Percentiles rank a stretch among this genome's conserved stretches.
phyloP scores from a whole-genome alignment of 73 alveolate genomes.

The Paramecium bursaria region DNA sequence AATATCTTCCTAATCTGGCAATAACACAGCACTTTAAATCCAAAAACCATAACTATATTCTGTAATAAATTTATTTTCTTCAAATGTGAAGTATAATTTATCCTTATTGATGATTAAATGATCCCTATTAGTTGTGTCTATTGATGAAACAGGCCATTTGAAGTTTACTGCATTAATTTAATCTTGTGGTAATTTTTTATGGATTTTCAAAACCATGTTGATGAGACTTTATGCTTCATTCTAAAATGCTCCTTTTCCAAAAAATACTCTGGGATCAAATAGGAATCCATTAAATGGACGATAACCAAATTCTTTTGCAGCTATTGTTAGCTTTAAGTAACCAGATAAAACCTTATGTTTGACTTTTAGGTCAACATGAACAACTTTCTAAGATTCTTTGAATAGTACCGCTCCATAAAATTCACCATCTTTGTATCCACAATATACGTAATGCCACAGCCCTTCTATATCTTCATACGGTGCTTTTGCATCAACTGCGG shows the following conservation, averaged over 20 bases:
- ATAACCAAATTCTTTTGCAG: constrained; percentile 50
- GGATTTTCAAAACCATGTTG: constrained; percentile 24
- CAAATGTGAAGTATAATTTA: not conserved
- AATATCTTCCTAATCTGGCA: constrained; percentile 41
- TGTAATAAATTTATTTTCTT: not conserved
- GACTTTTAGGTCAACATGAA: constrained; percentile 3
- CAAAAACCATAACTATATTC: constrained; percentile 21
- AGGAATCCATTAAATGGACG: constrained; percentile 32
- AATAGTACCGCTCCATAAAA: constrained; percentile 38
- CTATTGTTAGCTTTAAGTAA: not conserved
- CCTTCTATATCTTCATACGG: constrained; percentile 31
- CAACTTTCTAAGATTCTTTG: constrained; percentile 23
- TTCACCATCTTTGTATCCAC: not conserved
- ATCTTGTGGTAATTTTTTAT: constrained; percentile 19
- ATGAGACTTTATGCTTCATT: constrained; percentile 14
- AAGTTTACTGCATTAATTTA: constrained; percentile 15
- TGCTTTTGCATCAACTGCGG: constrained; percentile 23
- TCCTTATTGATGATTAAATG: constrained; percentile 19
- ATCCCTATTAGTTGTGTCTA: constrained; percentile 36
- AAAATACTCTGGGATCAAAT: constrained; percentile 48
- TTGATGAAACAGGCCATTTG: constrained; percentile 32
- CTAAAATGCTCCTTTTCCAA: constrained; percentile 4
- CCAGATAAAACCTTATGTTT: constrained; percentile 49
- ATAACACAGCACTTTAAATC: constrained; percentile 45
- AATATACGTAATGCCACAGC: constrained; percentile 35